Conservation (phyloP, 768 basidiomycete species). For the Collybiopsis confluens region DNA sequence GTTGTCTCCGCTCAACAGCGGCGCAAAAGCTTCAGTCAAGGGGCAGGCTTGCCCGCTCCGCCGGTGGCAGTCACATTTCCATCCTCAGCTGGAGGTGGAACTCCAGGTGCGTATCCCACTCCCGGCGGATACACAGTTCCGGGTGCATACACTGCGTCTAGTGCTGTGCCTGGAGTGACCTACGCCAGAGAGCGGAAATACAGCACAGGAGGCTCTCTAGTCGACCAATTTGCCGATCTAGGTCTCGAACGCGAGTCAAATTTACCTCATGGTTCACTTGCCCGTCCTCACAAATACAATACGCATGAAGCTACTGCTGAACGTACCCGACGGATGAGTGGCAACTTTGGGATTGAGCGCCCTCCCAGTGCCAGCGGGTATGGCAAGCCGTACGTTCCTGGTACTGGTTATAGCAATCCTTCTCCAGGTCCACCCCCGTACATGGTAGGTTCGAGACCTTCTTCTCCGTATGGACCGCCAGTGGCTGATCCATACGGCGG, state of each 20-base stretch:
- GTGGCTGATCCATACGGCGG: conserved; percentile 12
- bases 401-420: conserved; percentile 29
- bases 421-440: conserved; percentile 46
- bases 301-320: conserved; percentile 33
- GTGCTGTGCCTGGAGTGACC: conserved; percentile 12
- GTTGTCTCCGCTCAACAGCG: conserved; percentile 33
- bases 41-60: no score
- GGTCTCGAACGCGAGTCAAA: conserved; percentile 34
- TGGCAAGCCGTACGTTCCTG: conserved; percentile 11
- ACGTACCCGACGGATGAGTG: conserved; percentile 33
- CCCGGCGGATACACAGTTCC: conserved; percentile 17
- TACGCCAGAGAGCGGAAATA: conserved; percentile 29
- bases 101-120: conserved; percentile 7
- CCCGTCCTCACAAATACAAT: conserved; percentile 44
- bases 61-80: conserved; percentile 25
- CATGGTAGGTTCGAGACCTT: conserved; percentile 17
- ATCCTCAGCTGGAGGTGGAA: conserved; percentile 21
- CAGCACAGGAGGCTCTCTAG: conserved; percentile 24
- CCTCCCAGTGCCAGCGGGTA: conserved; percentile 13
- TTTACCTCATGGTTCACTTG: conserved; percentile 18
- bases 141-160: conserved; percentile 20
- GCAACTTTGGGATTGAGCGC: conserved; percentile 27
- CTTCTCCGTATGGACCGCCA: conserved; percentile 30
- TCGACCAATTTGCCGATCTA: conserved; percentile 39
- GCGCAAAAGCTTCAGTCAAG: conserved; percentile 50